phyloP scores from a whole-genome alignment of 768 basidiomycete genomes.

The Cystofilobasidium macerans region DNA sequence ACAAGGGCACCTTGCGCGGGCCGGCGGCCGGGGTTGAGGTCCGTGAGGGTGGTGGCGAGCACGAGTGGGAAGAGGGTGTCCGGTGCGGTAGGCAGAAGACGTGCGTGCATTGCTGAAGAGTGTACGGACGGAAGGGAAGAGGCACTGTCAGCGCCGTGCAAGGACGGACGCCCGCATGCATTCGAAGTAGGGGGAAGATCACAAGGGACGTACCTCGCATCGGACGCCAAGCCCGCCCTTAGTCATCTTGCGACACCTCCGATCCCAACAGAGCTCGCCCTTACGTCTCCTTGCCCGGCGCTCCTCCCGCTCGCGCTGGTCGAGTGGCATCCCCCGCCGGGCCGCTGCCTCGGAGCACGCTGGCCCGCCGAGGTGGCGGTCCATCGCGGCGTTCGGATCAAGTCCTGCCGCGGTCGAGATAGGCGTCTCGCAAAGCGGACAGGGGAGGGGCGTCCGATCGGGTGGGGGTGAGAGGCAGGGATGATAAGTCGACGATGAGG shows the following conservation, averaged over 20 bases:
- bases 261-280: slow-evolving; percentile 45
- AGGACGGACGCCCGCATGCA: no score
- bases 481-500: slow-evolving; percentile 40
- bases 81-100: background rate
- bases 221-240: background rate
- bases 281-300: slow-evolving; percentile 12
- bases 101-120: background rate
- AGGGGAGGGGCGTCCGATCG: slow-evolving; percentile 64
- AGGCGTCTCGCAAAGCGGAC: slow-evolving; percentile 65
- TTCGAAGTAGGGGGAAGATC: background rate
- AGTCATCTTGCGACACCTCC: background rate
- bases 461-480: slow-evolving; percentile 61
- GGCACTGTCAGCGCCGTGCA: background rate
- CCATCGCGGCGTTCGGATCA: slow-evolving; percentile 73
- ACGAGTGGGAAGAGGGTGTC: background rate
- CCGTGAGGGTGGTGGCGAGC: background rate
- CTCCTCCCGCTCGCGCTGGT: slow-evolving; percentile 55
- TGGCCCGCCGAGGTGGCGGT: slow-evolving; percentile 55
- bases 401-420: slow-evolving; percentile 64
- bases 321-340: slow-evolving; percentile 43
- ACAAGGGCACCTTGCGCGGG: background rate
- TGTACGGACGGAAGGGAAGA: background rate
- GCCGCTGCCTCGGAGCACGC: slow-evolving; percentile 62
- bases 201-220: background rate
- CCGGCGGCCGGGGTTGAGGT: background rate